These are phyloP conservation scores for Nakazawaea wickerhamii DNA, from an alignment of 805 yeast species.

Conservation along the genomic window DNA sequence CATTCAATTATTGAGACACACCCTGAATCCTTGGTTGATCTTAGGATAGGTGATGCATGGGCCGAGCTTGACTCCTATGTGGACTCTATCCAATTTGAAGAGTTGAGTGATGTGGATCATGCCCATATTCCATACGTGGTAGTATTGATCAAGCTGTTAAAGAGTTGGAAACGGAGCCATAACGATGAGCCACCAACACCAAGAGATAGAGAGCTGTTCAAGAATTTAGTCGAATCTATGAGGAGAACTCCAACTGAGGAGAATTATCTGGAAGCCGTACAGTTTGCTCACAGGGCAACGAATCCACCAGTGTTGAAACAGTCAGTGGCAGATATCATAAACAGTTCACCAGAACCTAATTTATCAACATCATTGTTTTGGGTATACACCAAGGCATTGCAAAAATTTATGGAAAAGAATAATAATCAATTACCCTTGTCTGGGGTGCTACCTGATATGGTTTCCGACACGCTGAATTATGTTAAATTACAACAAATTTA, in stretches of 20 bases:
- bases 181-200: conserved; percentile 20
- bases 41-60: conserved; percentile 73
- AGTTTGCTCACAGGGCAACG: conserved; percentile 38
- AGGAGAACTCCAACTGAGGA: conserved; percentile 33
- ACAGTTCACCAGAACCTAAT: conserved; percentile 26
- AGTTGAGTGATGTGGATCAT: conserved; percentile 37
- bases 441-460: conserved; percentile 86
- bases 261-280: conserved; percentile 48
- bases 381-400: conserved; percentile 53
- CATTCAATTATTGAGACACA: conserved; percentile 75
- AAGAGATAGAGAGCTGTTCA: conserved; percentile 35
- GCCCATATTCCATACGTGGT: conserved; percentile 70
- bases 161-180: conserved; percentile 29
- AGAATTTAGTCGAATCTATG: conserved; percentile 30
- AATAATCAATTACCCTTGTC: conserved; percentile 54
- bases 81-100: conserved; percentile 43
- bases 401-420: conserved; percentile 38
- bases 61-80: conserved; percentile 48
- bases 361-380: conserved; percentile 44
- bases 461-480: conserved; percentile 63
- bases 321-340: conserved; percentile 22
- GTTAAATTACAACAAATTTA: conserved; percentile 55
- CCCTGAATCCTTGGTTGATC: conserved; percentile 53
- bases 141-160: conserved; percentile 50
- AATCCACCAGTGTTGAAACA: conserved; percentile 29